Base-by-base conservation (phyloP, 202 grass and related monocot species). In the Schoenoplectus tabernaemontani region DNA sequence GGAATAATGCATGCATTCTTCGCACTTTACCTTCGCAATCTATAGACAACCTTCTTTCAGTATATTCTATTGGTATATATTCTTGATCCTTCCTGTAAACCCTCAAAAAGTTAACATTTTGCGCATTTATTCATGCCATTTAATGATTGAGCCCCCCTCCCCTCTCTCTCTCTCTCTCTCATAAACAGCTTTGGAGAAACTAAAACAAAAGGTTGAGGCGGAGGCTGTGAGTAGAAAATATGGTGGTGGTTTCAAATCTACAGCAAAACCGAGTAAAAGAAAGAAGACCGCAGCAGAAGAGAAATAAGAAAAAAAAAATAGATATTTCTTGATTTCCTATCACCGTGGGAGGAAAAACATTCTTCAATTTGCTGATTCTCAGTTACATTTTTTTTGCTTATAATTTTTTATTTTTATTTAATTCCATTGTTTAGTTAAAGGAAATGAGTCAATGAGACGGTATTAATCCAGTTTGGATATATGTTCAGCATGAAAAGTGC, bases 121-220 rank as follows among this genome's bases (percentile, higher is more conserved):
- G 32, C n/a, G n/a, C 17, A 1, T 81, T 85, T 64, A 9, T 24
- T 62, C 67, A 15, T 78, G 3, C 48, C 69, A 16, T 0, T 59
- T 86, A 11, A 73, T 56, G 50, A 19, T 43, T 28, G 30, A 61
- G 5, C n/a, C n/a, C n/a, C 30, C 24, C 3, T 47, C 71, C 33
- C 28, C 64, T 20, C 34, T 81, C 9, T 23, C 72, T 83, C 37
- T 11, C 28, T 76, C n/a, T n/a, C n/a, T 85, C 36, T 86, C 44
- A 81, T 51, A 26, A 75, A 87, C 57, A 93, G 93, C 88, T 80
- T 78, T 97, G 76, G 81, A 89, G 72, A 97, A 97, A 82, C 74
- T 93, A 69, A 87, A 97, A 83, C 78, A 85, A 30, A 86, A 64
- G 57, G 73, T 86, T 13, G 59, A 93, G 68, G 84, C 87, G 64